phyloP scores from a whole-genome alignment of 345 rosid genomes.

The Acer campestre region DNA sequence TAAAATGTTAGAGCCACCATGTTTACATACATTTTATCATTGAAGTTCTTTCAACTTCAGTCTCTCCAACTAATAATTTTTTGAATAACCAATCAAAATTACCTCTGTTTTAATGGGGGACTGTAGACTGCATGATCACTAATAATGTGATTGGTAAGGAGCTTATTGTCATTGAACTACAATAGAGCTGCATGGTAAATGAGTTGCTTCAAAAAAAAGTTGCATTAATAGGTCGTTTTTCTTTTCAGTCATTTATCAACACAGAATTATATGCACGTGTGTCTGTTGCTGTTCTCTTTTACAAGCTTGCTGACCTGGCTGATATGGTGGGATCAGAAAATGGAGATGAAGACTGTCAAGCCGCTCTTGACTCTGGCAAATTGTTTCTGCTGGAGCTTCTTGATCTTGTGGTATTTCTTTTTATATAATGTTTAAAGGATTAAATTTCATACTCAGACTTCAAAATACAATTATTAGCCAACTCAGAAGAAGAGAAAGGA shows the following conservation, averaged over 20 bases:
- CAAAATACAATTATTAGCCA: neutral
- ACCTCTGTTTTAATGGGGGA: neutral
- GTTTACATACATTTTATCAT: neutral
- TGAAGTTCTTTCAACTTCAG: neutral
- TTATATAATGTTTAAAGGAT: neutral
- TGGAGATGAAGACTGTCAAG: constrained; percentile 47
- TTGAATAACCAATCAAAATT: neutral
- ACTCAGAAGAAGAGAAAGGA: neutral
- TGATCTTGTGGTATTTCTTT: constrained; percentile 70
- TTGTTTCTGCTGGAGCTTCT: constrained; percentile 82
- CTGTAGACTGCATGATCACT: neutral
- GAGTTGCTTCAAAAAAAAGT: neutral
- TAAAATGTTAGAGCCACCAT: neutral
- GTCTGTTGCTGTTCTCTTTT: constrained; percentile 79
- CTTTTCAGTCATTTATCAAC: constrained; percentile 72
- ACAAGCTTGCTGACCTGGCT: constrained; percentile 69
- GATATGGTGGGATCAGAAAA: constrained; percentile 41
- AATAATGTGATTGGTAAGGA: neutral
- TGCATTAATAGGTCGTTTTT: constrained; percentile 23
- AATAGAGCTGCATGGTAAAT: neutral
- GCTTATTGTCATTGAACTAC: neutral
- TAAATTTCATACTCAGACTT: neutral
- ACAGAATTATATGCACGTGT: constrained; percentile 94
- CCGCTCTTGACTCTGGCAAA: constrained; percentile 78
- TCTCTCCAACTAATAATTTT: neutral